Evolutionary conservation across 129 eudicot species (phyloP).

Genomic region (Glebionis coronaria): DNA sequence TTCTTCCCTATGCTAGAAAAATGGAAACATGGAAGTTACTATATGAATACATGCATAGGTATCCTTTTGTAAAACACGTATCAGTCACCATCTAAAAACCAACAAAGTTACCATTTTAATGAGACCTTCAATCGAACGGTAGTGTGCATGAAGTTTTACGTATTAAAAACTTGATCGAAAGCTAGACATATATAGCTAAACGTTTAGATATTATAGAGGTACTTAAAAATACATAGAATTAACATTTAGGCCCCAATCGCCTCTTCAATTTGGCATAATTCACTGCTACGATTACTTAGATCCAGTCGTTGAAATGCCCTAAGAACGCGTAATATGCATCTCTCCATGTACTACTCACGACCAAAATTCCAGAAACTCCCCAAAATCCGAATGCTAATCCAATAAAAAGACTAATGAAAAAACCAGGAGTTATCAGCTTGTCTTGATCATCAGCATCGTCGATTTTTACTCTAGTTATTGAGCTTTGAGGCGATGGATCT

Average conservation of each 20-base stretch:
- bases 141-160: too few relatives aligned
- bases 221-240: too few relatives aligned
- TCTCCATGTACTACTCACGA: constrained; percentile 16
- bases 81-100: too few relatives aligned
- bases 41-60: too few relatives aligned
- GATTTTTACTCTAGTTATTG: neutral
- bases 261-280: neutral
- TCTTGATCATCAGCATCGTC: neutral
- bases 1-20: too few relatives aligned
- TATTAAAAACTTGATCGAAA: too few relatives aligned
- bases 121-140: too few relatives aligned
- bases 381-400: constrained; percentile 19
- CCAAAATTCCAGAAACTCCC: constrained; percentile 13
- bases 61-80: too few relatives aligned
- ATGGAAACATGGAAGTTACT: too few relatives aligned
- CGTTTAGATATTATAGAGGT: too few relatives aligned
- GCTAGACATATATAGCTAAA: too few relatives aligned
- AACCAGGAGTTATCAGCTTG: neutral
- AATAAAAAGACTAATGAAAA: constrained; percentile 1
- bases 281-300: neutral
- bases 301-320: neutral
- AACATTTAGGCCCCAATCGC: neutral
- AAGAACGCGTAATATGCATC: constrained; percentile 3
- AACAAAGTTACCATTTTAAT: too few relatives aligned
- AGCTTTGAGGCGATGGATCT: neutral